phyloP scores from a whole-genome alignment of 2,329 filamentous ascomycete species.

The Cryphonectria radicalis region DNA sequence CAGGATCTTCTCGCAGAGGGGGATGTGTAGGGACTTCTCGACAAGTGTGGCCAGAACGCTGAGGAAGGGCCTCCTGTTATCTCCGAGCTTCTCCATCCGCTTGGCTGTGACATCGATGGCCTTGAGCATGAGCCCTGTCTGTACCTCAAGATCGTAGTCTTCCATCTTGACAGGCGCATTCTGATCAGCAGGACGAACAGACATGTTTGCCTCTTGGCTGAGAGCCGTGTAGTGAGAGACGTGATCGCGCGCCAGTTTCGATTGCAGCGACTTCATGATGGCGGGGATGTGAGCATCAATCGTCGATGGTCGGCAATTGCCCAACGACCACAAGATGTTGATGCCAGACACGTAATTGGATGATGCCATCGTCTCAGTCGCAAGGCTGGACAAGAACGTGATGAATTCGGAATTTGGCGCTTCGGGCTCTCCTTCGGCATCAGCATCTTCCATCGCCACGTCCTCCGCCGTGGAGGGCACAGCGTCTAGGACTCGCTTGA shows the following conservation, averaged over 20 bases:
- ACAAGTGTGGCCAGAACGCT: constrained; percentile 94
- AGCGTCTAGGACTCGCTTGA: constrained; percentile 84
- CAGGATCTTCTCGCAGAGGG: constrained; percentile 89
- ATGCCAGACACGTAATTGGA: constrained; percentile 85
- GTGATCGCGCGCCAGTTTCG: constrained; percentile 91
- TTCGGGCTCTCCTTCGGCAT: constrained; percentile 84
- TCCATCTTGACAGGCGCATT: constrained; percentile 65
- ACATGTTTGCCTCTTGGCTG: constrained; percentile 52
- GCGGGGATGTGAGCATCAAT: constrained; percentile 87
- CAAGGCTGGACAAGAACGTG: constrained; percentile 80
- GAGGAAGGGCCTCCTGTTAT: constrained; percentile 89
- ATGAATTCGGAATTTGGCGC: constrained; percentile 85
- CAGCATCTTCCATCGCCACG: constrained; percentile 72
- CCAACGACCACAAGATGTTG: constrained; percentile 91
- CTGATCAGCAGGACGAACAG: constrained; percentile 56
- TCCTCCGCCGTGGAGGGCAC: constrained; percentile 69
- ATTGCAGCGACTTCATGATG: constrained; percentile 91
- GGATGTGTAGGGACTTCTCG: constrained; percentile 87
- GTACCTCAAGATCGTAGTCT: constrained; percentile 82
- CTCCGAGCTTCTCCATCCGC: constrained; percentile 89
- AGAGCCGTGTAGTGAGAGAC: constrained; percentile 72
- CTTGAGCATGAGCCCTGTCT: constrained; percentile 90
- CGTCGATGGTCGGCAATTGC: constrained; percentile 79
- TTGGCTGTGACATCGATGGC: constrained; percentile 90
- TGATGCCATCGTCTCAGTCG: constrained; percentile 83